phyloP scores from a whole-genome alignment of 129 eudicot genomes.

The Logfia minima region DNA sequence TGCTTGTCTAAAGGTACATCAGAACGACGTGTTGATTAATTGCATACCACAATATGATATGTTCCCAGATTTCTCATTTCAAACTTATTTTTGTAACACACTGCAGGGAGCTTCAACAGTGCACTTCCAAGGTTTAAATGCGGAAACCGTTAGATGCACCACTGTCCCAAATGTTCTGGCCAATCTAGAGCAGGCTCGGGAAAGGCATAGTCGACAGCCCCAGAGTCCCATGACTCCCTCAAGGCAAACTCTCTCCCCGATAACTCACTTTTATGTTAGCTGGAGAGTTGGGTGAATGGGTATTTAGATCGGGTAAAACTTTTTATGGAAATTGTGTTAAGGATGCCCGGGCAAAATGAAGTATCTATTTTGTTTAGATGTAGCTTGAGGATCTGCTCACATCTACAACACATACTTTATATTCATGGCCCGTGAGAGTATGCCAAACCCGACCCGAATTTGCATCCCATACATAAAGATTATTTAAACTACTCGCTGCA shows the following conservation, averaged over 20 bases:
- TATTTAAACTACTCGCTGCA: no score
- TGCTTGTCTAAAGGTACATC: constrained; percentile 66
- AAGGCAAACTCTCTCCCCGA: constrained; percentile 52
- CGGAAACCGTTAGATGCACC: constrained; percentile 67
- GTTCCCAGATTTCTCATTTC: not conserved
- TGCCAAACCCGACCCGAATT: no score
- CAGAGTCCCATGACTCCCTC: constrained; percentile 71
- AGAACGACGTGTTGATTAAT: not conserved
- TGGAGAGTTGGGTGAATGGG: no score
- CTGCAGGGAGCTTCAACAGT: constrained; percentile 73
- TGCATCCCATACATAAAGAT: no score
- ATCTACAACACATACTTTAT: no score
- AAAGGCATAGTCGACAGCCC: constrained; percentile 60
- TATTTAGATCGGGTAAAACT: no score
- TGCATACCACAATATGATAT: not conserved
- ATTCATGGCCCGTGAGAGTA: no score
- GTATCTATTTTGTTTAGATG: no score
- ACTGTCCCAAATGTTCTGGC: constrained; percentile 71
- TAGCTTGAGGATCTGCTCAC: no score
- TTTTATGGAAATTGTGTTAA: no score
- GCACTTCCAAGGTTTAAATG: constrained; percentile 70
- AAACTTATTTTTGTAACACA: not conserved
- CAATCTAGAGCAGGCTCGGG: constrained; percentile 74
- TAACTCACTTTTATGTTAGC: constrained; percentile 66
- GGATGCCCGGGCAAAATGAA: no score